These are phyloP conservation scores for Casuarina equisetifolia DNA, from an alignment of 306 rosid genomes.

Conservation along the genomic window DNA sequence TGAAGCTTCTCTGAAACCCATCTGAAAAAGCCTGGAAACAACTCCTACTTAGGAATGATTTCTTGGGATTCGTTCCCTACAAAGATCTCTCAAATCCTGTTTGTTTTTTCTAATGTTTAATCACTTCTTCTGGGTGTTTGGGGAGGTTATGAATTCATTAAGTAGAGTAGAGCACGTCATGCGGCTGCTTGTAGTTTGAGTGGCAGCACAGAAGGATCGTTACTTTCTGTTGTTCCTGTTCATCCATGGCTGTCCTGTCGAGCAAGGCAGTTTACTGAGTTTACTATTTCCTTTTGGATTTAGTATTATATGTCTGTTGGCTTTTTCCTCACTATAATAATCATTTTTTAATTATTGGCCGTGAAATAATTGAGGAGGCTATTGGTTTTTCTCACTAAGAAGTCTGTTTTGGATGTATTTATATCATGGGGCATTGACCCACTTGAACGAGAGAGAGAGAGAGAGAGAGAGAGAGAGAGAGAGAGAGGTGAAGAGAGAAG, in stretches of 20 bases:
- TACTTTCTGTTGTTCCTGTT: slow-evolving; percentile 39
- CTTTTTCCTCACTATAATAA: neutral
- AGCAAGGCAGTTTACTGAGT: slow-evolving; percentile 18
- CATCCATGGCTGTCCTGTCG: slow-evolving; percentile 26
- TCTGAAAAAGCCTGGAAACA: slow-evolving; percentile 68
- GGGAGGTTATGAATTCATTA: slow-evolving; percentile 20
- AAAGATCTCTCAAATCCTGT: slow-evolving; percentile 19
- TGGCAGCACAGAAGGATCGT: slow-evolving; percentile 44
- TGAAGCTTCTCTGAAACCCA: slow-evolving; percentile 38
- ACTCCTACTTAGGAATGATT: slow-evolving; percentile 56
- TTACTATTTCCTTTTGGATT: slow-evolving; percentile 9
- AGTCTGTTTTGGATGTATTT: slow-evolving; percentile 72
- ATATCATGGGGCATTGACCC: slow-evolving; percentile 80
- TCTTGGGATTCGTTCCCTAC: slow-evolving; percentile 58
- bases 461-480: slow-evolving; percentile 24
- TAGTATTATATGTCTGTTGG: neutral
- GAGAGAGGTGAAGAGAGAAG: slow-evolving; percentile 23
- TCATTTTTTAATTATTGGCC: slow-evolving; percentile 26
- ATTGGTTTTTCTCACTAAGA: slow-evolving; percentile 34
- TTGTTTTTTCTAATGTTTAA: neutral
- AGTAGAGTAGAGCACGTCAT: slow-evolving; percentile 30
- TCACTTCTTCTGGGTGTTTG: neutral
- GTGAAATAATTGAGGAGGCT: slow-evolving; percentile 68
- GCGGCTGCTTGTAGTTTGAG: slow-evolving; percentile 60
- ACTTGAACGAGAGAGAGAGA: slow-evolving; percentile 15